Base-by-base conservation (phyloP, 345 rosid genomes). In the Carallia brachiata region DNA sequence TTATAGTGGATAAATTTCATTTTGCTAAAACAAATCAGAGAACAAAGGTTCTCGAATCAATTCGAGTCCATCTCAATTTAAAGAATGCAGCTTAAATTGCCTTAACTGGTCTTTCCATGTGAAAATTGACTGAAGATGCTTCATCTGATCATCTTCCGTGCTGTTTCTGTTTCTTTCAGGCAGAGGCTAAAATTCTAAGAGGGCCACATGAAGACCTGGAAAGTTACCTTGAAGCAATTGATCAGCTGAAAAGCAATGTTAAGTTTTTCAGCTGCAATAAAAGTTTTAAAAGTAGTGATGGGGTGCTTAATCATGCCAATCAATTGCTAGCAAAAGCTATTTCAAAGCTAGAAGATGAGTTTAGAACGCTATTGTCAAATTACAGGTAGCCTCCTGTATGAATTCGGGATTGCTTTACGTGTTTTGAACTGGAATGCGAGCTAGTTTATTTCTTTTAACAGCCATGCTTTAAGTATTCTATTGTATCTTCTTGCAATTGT, bases 141-240 rank as follows among this genome's bases (percentile, higher is more conserved):
- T 23, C 34, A 23, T 23, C 5, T 55, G 3, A 55, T 55, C 59
- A 19, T 40, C 13, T 10, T 40, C 12, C 44, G 23, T 2, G 60
- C 2, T 56, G 13, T 7, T 27, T 56, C 15, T 56, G 60, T 9
- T 3, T 39, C 53, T 70, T 63, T 66, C 67, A 91, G 94, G 93
- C 94, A 15, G 99, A 96, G 84, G 99, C 98, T 44, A 92, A 95
- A 79, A 90, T 92, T 73, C 77, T 95, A 73, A 88, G 89, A 85
- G 99, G 98, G 59, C 98, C 99, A 54, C 99, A 92, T 65, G 99
- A 92, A 75, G 98, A 90, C 71, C 87, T 92, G 1, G 97, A 92
- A 67, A 88, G 89, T 71, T 95, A 90, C 73, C 70, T 95, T 52
- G 98, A 87, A 83, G 99, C 99, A 70, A 92, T 96, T 73, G 89